Base-by-base conservation (phyloP, 441 rosid genomes). In the Breynia disticha region DNA sequence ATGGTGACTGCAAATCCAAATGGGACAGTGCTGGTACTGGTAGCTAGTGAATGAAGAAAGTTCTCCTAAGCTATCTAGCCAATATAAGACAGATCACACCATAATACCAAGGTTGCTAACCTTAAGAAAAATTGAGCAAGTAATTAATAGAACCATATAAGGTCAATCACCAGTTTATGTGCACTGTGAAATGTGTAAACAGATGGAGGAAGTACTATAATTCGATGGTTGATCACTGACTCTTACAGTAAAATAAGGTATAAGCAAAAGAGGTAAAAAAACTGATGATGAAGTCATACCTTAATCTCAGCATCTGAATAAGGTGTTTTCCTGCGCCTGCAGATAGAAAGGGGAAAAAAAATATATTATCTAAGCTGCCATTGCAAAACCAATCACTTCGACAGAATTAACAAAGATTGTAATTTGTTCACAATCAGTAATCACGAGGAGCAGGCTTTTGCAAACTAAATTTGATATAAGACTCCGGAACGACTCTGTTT, bases 301-400 rank as follows among this genome's bases (percentile, higher is more conserved):
- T 88, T 91, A 67, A 91, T 84, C 76, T 91, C 98, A 56, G 82
- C 85, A 72, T 88, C 97, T 17, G 95, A 76, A 62, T 84, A 91
- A 39, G 97, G 90, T 53, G 76, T 63, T 61, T 54, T 61, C 58
- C 98, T 72, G 22, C 70, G 78, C 81, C 98, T 87, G 80, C 50
- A 49, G 46, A 61, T 63, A 62, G 19, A 56, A 22, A 53, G 44
- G 52, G 9, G 49, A 19, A 16, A 15, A 16, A 15, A 1, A 22
- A 54, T 17, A 18, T 52, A 11, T 55, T 50, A 39, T 54, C 37
- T 19, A 24, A 41, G 18, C 24, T 24, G 21, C 53, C 50, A 18
- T 17, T 0, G 12, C n/a, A 32, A 15, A 13, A 16, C 47, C 21
- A 12, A 16, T 12, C 19, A 24, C 48, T 48, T 17, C 10, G 5